These are phyloP conservation scores for Aspergillus calidoustus DNA, from an alignment of 2,329 filamentous ascomycete species.

Conservation along the genomic window DNA sequence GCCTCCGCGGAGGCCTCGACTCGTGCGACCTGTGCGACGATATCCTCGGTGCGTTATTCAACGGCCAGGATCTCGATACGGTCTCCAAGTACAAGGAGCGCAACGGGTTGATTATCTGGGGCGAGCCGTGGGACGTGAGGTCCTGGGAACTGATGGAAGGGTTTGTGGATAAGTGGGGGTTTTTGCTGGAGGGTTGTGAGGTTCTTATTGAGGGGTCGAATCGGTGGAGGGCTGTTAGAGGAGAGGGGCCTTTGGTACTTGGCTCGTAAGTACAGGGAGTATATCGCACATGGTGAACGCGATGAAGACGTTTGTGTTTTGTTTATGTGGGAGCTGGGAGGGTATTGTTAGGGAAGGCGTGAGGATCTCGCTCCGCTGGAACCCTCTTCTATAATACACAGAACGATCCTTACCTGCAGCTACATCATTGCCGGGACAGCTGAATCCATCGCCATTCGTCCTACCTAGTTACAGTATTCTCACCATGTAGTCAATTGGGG, in stretches of 20 bases:
- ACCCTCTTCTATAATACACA: too few species aligned
- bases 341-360: too few species aligned
- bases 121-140: neutral
- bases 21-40: neutral
- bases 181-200: neutral
- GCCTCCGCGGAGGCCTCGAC: neutral
- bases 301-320: too few species aligned
- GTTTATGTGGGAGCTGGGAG: too few species aligned
- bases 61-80: neutral
- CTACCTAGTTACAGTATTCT: too few species aligned
- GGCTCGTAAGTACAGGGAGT: too few species aligned
- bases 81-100: neutral
- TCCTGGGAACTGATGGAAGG: neutral
- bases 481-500: too few species aligned
- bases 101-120: neutral
- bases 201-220: neutral
- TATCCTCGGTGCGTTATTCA: neutral
- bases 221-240: neutral
- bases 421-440: too few species aligned
- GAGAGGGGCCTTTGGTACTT: neutral
- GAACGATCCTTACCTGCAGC: too few species aligned
- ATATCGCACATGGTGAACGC: too few species aligned
- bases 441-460: too few species aligned
- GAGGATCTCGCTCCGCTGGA: too few species aligned
- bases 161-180: neutral